Base-by-base conservation (phyloP, 805 yeast species). In the Starmerella sp. region DNA sequence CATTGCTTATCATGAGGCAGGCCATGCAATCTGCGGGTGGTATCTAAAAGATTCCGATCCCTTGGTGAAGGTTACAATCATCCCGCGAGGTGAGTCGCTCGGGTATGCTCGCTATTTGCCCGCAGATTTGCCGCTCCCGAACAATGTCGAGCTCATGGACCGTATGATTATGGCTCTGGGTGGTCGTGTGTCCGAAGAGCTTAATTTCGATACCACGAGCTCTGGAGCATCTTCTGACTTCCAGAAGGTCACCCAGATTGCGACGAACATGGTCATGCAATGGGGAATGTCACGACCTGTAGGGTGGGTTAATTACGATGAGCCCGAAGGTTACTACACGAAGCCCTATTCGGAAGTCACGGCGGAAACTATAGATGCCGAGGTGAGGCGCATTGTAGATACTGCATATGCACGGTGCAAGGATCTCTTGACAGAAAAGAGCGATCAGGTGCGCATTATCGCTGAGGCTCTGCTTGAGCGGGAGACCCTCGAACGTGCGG, bases 21-120 rank as follows among this genome's bases (percentile, higher is more conserved):
- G 98, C 4, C 98, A 95, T 71, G 98, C 99, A 10, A 80, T 93
- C 57, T 90, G 97, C 70, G 98, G 98, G 11, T 93, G 98, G 99
- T 89, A 75, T 66, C 77, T 93, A 65, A 80, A 86, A 69, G 78
- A 78, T 69, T 96, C 97, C 2, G 96, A 91, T 67, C 98, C 98
- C 7, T 74, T 95, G 55, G 75, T 93, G 57, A 93, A 93, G 74
- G 98, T 93, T 17, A 87, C 97, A 14, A 93, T 95, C 64, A 87
- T 93, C 58, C 98, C 99, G 42, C 79, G 97, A 65, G 97, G 97
- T 14, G 93, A 85, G 71, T 96, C 97, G 2, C 76, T 93, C 52
- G 99, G 99, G 28, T 93, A 95, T 69, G 98, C 98, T 1, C 96
- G 93, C 69, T 95, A 91, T 67, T 76, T 95, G 60, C 98, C 99